phyloP scores from a whole-genome alignment of 495 filamentous ascomycete genomes.

The Bacidia gigantensis region DNA sequence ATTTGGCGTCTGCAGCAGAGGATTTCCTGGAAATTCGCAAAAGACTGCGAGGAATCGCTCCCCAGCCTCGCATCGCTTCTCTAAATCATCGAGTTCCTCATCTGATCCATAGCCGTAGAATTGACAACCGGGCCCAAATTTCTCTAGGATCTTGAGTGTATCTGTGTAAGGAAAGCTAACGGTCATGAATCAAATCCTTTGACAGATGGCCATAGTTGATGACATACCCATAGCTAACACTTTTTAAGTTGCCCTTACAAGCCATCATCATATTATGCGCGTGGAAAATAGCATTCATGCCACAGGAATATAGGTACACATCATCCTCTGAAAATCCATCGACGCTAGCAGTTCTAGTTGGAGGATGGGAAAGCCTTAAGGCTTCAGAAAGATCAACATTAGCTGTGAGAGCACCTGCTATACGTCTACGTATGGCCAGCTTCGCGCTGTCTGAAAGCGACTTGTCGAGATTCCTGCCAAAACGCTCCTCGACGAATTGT shows the following conservation, averaged over 20 bases:
- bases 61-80: conserved; percentile 52
- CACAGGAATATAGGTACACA: conserved; percentile 73
- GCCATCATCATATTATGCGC: conserved; percentile 59
- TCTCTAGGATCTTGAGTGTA: conserved; percentile 85
- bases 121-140: conserved; percentile 80
- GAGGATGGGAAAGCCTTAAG: conserved; percentile 27
- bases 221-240: conserved; percentile 51
- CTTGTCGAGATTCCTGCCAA: conserved; percentile 77
- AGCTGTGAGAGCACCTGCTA: conserved; percentile 70
- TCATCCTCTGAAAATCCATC: conserved; percentile 72
- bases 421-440: conserved; percentile 68
- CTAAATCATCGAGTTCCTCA: conserved; percentile 76
- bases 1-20: conserved; percentile 72
- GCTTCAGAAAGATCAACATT: conserved; percentile 56
- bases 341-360: conserved; percentile 27
- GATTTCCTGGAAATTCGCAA: conserved; percentile 91
- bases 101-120: conserved; percentile 81
- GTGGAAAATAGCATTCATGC: conserved; percentile 93
- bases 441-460: conserved; percentile 69
- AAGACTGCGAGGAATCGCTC: conserved; percentile 77
- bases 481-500: conserved; percentile 85
- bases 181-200: conserved; percentile 28
- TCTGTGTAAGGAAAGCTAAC: conserved; percentile 85
- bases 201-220: not conserved
- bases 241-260: conserved; percentile 45